phyloP scores from a whole-genome alignment of 306 rosid genomes.

The Elaeagnus macrophylla region DNA sequence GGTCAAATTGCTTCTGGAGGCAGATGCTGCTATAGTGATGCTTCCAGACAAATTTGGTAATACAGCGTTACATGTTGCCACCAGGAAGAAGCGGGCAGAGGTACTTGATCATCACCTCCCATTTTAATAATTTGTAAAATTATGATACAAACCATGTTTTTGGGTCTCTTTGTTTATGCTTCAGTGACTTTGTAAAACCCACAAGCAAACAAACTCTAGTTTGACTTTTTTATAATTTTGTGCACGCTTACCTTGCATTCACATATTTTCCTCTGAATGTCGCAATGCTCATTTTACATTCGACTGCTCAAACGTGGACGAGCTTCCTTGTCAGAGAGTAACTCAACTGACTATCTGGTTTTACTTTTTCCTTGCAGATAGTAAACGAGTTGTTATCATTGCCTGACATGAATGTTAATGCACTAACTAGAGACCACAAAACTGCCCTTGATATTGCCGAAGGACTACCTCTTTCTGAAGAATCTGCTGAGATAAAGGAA shows the following conservation, averaged over 20 bases:
- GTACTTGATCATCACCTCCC: conserved; percentile 24
- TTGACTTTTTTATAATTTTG: too few species aligned
- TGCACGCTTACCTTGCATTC: too few species aligned
- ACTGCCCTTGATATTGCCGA: conserved; percentile 98
- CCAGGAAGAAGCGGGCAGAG: conserved; percentile 95
- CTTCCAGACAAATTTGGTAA: conserved; percentile 96
- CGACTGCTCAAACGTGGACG: too few species aligned
- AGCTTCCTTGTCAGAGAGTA: too few species aligned
- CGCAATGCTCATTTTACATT: too few species aligned
- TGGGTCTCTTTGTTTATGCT: too few species aligned
- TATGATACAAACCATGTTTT: too few species aligned
- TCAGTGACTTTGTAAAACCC: too few species aligned
- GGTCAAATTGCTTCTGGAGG: conserved; percentile 81
- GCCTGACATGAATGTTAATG: conserved; percentile 90
- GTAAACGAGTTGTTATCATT: conserved; percentile 68
- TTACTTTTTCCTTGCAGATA: conserved; percentile 49
- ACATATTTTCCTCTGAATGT: too few species aligned
- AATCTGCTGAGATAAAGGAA: conserved; percentile 62
- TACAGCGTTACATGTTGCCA: conserved; percentile 88
- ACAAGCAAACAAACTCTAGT: too few species aligned
- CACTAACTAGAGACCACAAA: conserved; percentile 86
- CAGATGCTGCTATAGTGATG: conserved; percentile 97
- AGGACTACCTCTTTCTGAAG: conserved; percentile 82
- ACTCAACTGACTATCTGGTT: background rate
- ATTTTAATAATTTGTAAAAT: too few species aligned